phyloP scores from a whole-genome alignment of 768 basidiomycete genomes.

The Exidia glandulosa region DNA sequence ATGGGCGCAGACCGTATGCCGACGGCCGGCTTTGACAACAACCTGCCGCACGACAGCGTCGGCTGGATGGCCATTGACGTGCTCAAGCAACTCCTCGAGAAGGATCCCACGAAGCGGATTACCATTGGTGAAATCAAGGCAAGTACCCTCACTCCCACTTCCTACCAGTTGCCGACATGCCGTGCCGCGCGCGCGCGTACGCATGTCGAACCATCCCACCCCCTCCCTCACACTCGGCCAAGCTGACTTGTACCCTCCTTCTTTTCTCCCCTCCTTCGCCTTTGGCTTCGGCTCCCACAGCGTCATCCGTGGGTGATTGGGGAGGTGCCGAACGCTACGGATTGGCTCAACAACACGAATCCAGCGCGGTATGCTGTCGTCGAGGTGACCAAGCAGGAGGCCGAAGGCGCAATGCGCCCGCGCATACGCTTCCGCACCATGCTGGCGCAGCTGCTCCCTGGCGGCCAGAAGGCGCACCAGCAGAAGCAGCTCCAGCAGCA shows the following conservation, averaged over 20 bases:
- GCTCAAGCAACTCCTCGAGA: conserved; percentile 68
- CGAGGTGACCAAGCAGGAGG: conserved; percentile 65
- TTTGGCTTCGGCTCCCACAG: conserved; percentile 31
- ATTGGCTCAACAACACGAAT: conserved; percentile 61
- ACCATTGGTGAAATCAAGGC: conserved; percentile 79
- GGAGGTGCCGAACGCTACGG: conserved; percentile 52
- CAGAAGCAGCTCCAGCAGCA: background rate
- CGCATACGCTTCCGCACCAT: conserved; percentile 17
- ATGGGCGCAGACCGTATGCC: conserved; percentile 65
- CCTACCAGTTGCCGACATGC: conserved; percentile 20
- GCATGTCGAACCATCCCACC: background rate
- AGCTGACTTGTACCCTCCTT: background rate
- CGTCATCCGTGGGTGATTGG: conserved; percentile 49
- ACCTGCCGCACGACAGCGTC: conserved; percentile 22
- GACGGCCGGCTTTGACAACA: conserved; percentile 51
- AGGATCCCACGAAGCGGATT: conserved; percentile 64
- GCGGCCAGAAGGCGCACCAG: background rate
- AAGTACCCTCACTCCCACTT: conserved; percentile 17
- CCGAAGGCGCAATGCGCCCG: conserved; percentile 39
- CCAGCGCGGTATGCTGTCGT: conserved; percentile 38
- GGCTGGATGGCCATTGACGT: conserved; percentile 58
- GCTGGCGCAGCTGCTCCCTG: background rate
- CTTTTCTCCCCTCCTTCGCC: conserved; percentile 4
- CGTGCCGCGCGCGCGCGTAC: conserved; percentile 4
- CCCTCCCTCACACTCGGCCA: background rate